Conservation (phyloP, 1,284 basidiomycete species). For the Malassezia caprae region DNA sequence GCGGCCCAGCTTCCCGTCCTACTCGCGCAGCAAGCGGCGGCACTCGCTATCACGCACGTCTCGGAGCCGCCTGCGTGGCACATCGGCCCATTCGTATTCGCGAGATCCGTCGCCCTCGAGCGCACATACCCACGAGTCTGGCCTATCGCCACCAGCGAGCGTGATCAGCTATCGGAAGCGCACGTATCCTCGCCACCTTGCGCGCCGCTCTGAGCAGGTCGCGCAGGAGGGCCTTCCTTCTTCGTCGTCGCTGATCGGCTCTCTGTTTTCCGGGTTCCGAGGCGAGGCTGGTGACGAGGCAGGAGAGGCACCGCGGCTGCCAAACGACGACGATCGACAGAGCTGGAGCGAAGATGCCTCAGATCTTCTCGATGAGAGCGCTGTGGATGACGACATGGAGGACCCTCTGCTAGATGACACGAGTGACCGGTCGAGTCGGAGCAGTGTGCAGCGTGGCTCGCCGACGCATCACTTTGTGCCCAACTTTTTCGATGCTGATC, state of each 20-base stretch:
- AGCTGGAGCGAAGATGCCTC: conserved; percentile 12
- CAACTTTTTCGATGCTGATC: conserved; percentile 39
- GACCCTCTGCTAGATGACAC: background rate
- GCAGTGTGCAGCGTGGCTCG: conserved; percentile 6
- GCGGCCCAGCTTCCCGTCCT: conserved; percentile 23
- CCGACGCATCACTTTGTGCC: conserved; percentile 11
- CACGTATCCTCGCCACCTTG: conserved; percentile 10
- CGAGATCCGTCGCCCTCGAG: conserved; percentile 23
- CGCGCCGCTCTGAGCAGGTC: conserved; percentile 6
- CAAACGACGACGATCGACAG: conserved; percentile 22
- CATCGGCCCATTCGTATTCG: conserved; percentile 12
- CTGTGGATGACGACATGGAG: conserved; percentile 28
- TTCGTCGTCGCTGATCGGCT: conserved; percentile 28
- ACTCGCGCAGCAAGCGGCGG: conserved; percentile 22
- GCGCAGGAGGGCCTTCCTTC: conserved; percentile 18
- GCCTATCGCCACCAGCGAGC: conserved; percentile 12
- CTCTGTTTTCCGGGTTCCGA: conserved; percentile 36
- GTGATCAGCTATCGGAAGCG: conserved; percentile 22
- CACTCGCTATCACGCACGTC: conserved; percentile 37
- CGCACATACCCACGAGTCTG: conserved; percentile 15
- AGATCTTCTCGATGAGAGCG: conserved; percentile 35
- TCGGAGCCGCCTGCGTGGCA: conserved; percentile 19
- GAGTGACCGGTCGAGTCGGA: conserved; percentile 11
- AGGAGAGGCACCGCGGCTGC: conserved; percentile 19
- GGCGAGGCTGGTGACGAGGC: conserved; percentile 25